Conservation (phyloP, 2,329 filamentous ascomycete genomes). For the Fusarium sp. region DNA sequence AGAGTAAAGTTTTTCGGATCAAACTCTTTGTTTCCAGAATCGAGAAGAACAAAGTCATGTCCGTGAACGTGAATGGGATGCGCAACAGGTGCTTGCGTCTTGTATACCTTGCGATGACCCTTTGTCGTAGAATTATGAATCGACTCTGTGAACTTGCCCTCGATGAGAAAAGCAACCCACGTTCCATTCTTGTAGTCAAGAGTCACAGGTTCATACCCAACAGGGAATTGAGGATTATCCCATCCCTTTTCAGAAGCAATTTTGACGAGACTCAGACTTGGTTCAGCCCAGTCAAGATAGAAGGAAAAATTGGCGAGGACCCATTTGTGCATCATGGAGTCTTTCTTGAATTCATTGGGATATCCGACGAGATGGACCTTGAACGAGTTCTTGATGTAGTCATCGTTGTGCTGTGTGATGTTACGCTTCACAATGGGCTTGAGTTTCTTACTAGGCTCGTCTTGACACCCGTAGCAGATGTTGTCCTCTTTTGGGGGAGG, state of each 20-base stretch:
- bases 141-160: background rate
- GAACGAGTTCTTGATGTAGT: background rate
- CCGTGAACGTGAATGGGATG: background rate
- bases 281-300: background rate
- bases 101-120: background rate
- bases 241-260: background rate
- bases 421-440: background rate
- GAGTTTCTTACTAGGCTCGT: background rate
- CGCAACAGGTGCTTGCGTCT: background rate
- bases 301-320: background rate
- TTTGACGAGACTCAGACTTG: constrained; percentile 1
- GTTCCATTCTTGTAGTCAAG: background rate
- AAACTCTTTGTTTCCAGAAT: background rate
- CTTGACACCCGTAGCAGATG: background rate
- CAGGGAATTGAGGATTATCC: background rate
- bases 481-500: background rate
- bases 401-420: background rate
- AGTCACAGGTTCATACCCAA: background rate
- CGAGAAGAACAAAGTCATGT: background rate
- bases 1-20: background rate
- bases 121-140: background rate
- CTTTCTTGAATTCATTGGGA: background rate
- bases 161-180: background rate
- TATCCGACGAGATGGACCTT: background rate
- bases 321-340: constrained; percentile 1